Evolutionary conservation across 768 basidiomycete genomes (phyloP).

Genomic region (Phaffia australis): DNA sequence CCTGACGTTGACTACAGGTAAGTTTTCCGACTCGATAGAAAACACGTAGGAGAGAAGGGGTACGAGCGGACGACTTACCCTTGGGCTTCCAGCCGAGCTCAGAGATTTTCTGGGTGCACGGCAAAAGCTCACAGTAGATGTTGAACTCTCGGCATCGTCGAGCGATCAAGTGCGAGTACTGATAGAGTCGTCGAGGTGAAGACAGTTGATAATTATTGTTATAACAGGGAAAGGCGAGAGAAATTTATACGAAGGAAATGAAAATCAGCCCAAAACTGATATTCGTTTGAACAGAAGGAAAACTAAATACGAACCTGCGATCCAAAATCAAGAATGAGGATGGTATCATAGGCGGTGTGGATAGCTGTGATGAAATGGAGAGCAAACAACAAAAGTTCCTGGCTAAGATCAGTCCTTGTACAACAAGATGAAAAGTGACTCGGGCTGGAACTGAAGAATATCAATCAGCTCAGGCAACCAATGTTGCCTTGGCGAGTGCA

Average conservation of each 20-base stretch:
- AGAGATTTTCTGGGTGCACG: slow-evolving; percentile 80
- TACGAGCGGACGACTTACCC: slow-evolving; percentile 46
- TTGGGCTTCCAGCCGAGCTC: slow-evolving; percentile 89
- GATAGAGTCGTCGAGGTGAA: slow-evolving; percentile 12
- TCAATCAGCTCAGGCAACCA: too few relatives aligned
- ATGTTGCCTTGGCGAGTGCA: too few relatives aligned
- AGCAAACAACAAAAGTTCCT: background rate
- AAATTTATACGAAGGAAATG: background rate
- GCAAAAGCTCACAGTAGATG: slow-evolving; percentile 94
- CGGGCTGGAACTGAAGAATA: too few relatives aligned
- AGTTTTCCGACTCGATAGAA: background rate
- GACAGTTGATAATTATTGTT: background rate
- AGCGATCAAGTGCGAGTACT: slow-evolving; percentile 97
- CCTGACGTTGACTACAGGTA: slow-evolving; percentile 43
- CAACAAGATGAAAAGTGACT: too few relatives aligned
- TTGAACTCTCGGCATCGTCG: slow-evolving; percentile 93
- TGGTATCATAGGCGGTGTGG: slow-evolving; percentile 88
- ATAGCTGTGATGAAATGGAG: slow-evolving; percentile 47
- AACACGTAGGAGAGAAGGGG: background rate
- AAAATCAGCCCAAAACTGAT: slow-evolving; percentile 19
- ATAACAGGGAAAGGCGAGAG: slow-evolving; percentile 14
- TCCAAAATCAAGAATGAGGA: slow-evolving; percentile 93
- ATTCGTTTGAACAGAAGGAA: slow-evolving; percentile 22
- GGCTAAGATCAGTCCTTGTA: too few relatives aligned
- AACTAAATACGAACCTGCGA: slow-evolving; percentile 57